phyloP scores from a whole-genome alignment of 2,329 filamentous ascomycete genomes.

The Biscogniauxia sp. region DNA sequence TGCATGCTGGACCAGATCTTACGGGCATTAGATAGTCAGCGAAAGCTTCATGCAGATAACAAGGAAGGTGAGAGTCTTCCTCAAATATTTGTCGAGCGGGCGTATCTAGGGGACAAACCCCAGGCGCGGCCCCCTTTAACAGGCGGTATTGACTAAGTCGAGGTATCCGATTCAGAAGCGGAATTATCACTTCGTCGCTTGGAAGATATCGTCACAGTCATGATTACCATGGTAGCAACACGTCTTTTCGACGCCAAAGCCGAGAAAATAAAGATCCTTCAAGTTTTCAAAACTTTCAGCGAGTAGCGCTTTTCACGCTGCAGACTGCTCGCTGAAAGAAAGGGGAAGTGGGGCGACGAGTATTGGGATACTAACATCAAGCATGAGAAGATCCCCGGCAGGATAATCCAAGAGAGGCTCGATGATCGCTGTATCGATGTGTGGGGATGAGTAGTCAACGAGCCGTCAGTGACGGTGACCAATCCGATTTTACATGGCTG shows the following conservation, averaged over 20 bases:
- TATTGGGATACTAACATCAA: not conserved
- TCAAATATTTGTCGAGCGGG: not conserved
- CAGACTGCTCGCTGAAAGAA: not conserved
- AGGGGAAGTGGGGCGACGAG: not conserved
- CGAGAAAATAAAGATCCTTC: not conserved
- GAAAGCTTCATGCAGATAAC: not conserved
- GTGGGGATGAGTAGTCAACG: slow-evolving; percentile 5
- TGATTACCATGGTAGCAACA: slow-evolving; percentile 12
- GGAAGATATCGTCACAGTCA: slow-evolving; percentile 10
- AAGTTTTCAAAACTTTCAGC: not conserved
- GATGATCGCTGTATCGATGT: not conserved
- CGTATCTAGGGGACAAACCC: not conserved
- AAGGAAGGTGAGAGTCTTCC: not conserved
- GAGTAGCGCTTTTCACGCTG: not conserved
- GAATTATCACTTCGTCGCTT: not conserved
- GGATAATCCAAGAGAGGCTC: not conserved
- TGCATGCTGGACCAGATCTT: not conserved
- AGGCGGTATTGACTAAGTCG: not conserved
- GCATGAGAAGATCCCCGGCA: no score
- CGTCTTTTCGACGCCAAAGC: not conserved
- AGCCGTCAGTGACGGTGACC: not conserved
- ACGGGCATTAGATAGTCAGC: not conserved
- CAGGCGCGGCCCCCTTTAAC: not conserved
- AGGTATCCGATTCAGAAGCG: not conserved
- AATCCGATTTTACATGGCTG: not conserved